A percentile compares a stretch with the other conserved stretches of the same genome.
These are phyloP conservation scores for Calonectria pseudoreteaudii DNA, from an alignment of 2,329 filamentous ascomycete genomes.

Conservation along the genomic window DNA sequence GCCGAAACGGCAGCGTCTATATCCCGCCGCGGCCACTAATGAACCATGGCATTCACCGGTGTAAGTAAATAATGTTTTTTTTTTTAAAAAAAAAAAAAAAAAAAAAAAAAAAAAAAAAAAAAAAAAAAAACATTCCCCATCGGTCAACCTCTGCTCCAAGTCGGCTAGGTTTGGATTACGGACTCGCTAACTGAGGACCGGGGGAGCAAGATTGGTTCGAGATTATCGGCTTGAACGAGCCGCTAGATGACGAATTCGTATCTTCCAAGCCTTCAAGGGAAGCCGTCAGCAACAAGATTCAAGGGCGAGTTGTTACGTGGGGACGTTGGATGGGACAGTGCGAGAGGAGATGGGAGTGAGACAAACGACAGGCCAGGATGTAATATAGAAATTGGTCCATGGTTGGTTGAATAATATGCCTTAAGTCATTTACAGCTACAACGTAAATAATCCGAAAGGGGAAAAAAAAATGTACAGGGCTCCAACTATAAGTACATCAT, in stretches of 20 bases:
- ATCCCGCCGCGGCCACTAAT: constrained; percentile 58
- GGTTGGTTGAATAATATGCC: background rate
- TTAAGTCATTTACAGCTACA: background rate
- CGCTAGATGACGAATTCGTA: constrained; percentile 52
- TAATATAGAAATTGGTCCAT: background rate
- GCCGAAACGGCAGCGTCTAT: constrained; percentile 54
- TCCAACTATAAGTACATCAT: background rate
- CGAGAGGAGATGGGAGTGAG: constrained; percentile 53
- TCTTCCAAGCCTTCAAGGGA: constrained; percentile 54
- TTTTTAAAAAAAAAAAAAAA: too few relatives aligned
- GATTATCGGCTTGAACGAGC: constrained; percentile 59
- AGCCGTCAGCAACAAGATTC: constrained; percentile 55
- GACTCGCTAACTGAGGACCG: background rate
- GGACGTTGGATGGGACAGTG: constrained; percentile 60
- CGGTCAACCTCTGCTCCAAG: too few relatives aligned
- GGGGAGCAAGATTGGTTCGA: constrained; percentile 59
- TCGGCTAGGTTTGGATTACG: background rate
- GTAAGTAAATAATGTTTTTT: constrained; percentile 43
- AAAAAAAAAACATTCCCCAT: background rate
- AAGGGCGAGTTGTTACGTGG: constrained; percentile 63
- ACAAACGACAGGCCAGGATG: background rate
- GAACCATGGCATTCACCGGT: constrained; percentile 64
- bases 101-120: background rate
- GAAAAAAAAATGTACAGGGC: background rate
- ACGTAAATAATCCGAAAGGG: background rate